Evolutionary conservation across 2,329 filamentous ascomycete genomes (phyloP).

Genomic region (Scedosporium apiospermum): DNA sequence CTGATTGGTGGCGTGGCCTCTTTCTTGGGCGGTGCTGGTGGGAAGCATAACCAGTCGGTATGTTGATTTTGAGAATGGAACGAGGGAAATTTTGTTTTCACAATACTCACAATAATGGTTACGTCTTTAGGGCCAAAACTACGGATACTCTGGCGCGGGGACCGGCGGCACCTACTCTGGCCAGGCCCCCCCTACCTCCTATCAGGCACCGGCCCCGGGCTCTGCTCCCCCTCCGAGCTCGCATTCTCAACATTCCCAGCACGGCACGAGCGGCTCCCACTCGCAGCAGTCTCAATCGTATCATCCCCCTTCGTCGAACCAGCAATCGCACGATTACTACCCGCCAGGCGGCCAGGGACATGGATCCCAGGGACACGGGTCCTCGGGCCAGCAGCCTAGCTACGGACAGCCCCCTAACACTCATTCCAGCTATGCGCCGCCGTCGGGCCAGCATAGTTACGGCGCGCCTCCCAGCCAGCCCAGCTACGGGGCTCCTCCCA

Average conservation of each 20-base stretch:
- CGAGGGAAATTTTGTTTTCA: not conserved
- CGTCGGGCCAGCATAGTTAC: conserved; percentile 17
- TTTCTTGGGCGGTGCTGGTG: conserved; percentile 42
- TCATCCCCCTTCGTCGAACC: conserved; percentile 18
- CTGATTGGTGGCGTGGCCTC: conserved; percentile 45
- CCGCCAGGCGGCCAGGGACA: conserved; percentile 5
- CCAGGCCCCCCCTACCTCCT: conserved; percentile 52
- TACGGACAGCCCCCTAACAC: conserved; percentile 14
- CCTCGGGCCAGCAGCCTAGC: conserved; percentile 7
- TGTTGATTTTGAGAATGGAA: conserved; percentile 10
- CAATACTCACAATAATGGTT: not conserved
- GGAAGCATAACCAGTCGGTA: conserved; percentile 29
- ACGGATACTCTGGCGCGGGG: conserved; percentile 51
- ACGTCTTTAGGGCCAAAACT: conserved; percentile 39
- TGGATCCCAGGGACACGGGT: conserved; percentile 1
- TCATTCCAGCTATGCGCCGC: conserved; percentile 14
- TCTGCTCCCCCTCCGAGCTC: conserved; percentile 8
- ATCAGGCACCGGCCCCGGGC: conserved; percentile 30
- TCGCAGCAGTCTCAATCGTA: conserved; percentile 18
- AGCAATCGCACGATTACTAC: conserved; percentile 2
- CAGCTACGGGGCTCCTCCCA: conserved; percentile 14
- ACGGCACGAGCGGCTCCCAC: not conserved
- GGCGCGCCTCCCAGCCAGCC: conserved; percentile 13
- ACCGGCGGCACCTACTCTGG: conserved; percentile 50
- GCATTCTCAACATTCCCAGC: conserved; percentile 1